phyloP scores from a whole-genome alignment of 2,329 filamentous ascomycete species.

The Tolypocladium album region DNA sequence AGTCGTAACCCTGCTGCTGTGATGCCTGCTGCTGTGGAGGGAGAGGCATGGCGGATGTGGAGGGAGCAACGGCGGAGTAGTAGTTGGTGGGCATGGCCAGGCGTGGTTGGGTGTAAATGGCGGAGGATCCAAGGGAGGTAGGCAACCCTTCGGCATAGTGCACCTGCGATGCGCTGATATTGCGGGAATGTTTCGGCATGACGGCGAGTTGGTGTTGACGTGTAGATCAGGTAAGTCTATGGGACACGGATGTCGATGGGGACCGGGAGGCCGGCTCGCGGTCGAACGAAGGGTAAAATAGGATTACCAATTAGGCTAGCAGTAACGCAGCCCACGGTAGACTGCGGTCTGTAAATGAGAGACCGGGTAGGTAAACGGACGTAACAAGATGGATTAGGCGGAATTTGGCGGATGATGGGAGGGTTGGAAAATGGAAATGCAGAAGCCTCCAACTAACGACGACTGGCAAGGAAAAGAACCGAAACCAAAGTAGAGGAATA shows the following conservation, averaged over 20 bases:
- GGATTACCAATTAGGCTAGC: constrained; percentile 7
- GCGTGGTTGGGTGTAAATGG: constrained; percentile 31
- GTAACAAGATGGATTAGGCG: not conserved
- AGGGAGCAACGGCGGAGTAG: constrained; percentile 25
- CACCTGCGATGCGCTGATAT: constrained; percentile 22
- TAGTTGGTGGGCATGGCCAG: constrained; percentile 27
- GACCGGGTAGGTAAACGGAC: not conserved
- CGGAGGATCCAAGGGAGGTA: constrained; percentile 28
- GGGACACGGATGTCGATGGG: not conserved
- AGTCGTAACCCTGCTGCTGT: constrained; percentile 23
- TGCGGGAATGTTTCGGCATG: constrained; percentile 36
- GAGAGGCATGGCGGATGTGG: constrained; percentile 17
- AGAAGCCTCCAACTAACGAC: not conserved
- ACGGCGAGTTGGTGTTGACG: constrained; percentile 15
- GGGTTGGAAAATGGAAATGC: constrained; percentile 14
- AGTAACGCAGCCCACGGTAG: not conserved
- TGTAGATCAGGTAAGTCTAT: constrained; percentile 2
- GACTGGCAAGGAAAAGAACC: constrained; percentile 11
- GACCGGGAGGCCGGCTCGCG: constrained; percentile 5
- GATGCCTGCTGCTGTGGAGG: constrained; percentile 19
- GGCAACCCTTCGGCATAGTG: constrained; percentile 24
- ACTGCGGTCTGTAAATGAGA: not conserved
- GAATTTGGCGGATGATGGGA: constrained; percentile 1
- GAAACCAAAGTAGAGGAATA: not conserved
- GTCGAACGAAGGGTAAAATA: constrained; percentile 4